Percentiles rank a stretch among this genome's conserved stretches.
These are phyloP conservation scores for Podaxis pistillaris DNA, from an alignment of 768 basidiomycete genomes.

Conservation along the genomic window DNA sequence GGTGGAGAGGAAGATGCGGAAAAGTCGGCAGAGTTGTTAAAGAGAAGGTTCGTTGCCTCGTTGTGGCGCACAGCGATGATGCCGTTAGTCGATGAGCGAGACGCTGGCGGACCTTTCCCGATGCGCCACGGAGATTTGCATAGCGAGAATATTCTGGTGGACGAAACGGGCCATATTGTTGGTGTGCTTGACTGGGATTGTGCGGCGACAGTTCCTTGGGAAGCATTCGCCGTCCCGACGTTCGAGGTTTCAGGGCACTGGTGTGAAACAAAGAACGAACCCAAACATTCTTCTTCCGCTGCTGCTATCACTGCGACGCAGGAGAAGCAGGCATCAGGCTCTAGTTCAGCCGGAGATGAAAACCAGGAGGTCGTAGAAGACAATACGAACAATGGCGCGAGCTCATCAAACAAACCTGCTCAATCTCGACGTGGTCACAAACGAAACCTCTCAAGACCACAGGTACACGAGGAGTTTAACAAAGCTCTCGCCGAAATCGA, in stretches of 20 bases:
- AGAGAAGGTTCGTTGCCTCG: conserved; percentile 36
- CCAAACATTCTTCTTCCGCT: neutral
- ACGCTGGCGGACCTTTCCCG: conserved; percentile 39
- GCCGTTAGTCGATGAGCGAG: conserved; percentile 37
- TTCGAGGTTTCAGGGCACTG: conserved; percentile 42
- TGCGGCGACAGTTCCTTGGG: conserved; percentile 43
- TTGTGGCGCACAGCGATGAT: conserved; percentile 41
- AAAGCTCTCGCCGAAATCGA: conserved; percentile 16
- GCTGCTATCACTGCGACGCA: neutral
- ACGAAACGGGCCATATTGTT: conserved; percentile 37
- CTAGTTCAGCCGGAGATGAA: neutral
- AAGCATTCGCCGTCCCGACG: conserved; percentile 40
- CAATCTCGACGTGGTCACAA: conserved; percentile 8
- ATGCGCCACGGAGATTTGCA: conserved; percentile 42
- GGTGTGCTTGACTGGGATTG: conserved; percentile 44
- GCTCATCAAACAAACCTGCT: neutral
- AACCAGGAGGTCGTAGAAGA: neutral
- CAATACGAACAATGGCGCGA: neutral
- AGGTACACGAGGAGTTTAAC: conserved; percentile 19
- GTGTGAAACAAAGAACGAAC: conserved; percentile 25
- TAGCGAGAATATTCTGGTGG: conserved; percentile 41
- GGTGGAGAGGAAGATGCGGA: conserved; percentile 9
- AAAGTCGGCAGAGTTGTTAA: conserved; percentile 27
- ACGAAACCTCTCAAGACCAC: conserved; percentile 14
- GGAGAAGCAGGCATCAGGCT: neutral